Evolutionary conservation across 2,329 filamentous ascomycete genomes (phyloP).

Genomic region (Diaporthe eres): DNA sequence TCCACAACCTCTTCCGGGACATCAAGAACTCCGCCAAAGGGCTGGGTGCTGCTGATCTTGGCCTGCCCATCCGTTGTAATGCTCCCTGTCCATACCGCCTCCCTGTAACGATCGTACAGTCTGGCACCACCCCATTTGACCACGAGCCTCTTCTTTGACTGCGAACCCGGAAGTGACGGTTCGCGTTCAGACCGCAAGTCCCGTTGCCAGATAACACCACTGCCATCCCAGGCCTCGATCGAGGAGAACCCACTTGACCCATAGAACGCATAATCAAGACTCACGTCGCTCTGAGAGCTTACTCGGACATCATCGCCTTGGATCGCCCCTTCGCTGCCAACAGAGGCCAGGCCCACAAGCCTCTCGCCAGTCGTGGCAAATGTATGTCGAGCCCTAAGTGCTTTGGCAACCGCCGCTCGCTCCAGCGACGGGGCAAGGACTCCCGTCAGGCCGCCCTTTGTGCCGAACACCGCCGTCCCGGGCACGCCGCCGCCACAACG

Average conservation of each 20-base stretch:
- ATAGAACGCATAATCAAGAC: constrained; percentile 47
- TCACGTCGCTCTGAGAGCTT: constrained; percentile 37
- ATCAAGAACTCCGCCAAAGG: constrained; percentile 48
- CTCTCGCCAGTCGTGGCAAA: constrained; percentile 52
- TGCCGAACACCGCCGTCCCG: constrained; percentile 52
- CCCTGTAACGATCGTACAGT: constrained; percentile 52
- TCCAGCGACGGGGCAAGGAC: constrained; percentile 45
- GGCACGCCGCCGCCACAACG: constrained; percentile 54
- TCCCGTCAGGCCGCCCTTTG: constrained; percentile 49
- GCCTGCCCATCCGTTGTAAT: constrained; percentile 44
- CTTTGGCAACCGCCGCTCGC: constrained; percentile 43
- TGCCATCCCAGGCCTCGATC: constrained; percentile 50
- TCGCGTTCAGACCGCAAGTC: constrained; percentile 46
- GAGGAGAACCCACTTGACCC: constrained; percentile 47
- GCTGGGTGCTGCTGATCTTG: constrained; percentile 41
- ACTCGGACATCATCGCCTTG: constrained; percentile 49
- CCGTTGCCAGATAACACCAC: constrained; percentile 46
- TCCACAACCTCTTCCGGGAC: constrained; percentile 45
- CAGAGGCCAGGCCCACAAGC: constrained; percentile 46
- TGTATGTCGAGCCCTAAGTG: constrained; percentile 48
- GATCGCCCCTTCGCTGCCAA: constrained; percentile 40
- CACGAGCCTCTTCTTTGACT: constrained; percentile 44
- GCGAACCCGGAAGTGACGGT: neutral
- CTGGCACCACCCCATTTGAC: constrained; percentile 51
- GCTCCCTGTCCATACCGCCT: constrained; percentile 51